Evolutionary conservation across 495 filamentous ascomycete genomes (phyloP), one percentile per base, ranked within the genome.

Genomic region (Evernia prunastri): DNA sequence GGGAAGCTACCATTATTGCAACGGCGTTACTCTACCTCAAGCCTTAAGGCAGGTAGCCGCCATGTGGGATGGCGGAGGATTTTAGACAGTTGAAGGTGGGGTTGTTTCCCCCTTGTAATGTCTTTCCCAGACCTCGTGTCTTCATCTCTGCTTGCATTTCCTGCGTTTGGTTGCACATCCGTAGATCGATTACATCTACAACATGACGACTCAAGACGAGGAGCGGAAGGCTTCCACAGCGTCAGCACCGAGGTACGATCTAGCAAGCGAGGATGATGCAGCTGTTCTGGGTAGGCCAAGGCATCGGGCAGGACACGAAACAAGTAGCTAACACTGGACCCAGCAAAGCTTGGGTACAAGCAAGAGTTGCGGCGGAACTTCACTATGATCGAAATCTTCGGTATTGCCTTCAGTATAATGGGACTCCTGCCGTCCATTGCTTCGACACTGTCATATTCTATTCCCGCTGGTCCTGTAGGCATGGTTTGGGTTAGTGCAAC

Each of bases 321-420:
- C 33, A 56, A n/a, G 35, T 27, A 4, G 17, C 47, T 58, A n/a
- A 59, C 27, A 18, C 23, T 6, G 4, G 5, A 47, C 13, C 45
- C 63, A 82, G 81, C 81, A 10, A 79, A 77, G 61, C 73, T 89
- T 65, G 86, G 86, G 0, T 89, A 89, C 78, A 88, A 86, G 72
- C 86, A 89, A 72, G 86, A 89, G 71, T 73, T 89, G 54, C 78
- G 83, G 17, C 79, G 86, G 5, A 86, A 87, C 63, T 89, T 88
- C 63, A 84, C 81, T 13, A 84, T 83, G 64, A 68, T 87, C 33
- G 83, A 89, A 71, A 79, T 89, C 39, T 89, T 89, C 65, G 86
- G 85, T 27, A 86, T 89, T 61, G 86, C 86, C 0, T 89, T 89
- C 67, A 84, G 80, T 67, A 89, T 89, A 63, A 89, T 89, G 85